phyloP scores from a whole-genome alignment of 768 basidiomycete species.

The Favolaschia claudopus region DNA sequence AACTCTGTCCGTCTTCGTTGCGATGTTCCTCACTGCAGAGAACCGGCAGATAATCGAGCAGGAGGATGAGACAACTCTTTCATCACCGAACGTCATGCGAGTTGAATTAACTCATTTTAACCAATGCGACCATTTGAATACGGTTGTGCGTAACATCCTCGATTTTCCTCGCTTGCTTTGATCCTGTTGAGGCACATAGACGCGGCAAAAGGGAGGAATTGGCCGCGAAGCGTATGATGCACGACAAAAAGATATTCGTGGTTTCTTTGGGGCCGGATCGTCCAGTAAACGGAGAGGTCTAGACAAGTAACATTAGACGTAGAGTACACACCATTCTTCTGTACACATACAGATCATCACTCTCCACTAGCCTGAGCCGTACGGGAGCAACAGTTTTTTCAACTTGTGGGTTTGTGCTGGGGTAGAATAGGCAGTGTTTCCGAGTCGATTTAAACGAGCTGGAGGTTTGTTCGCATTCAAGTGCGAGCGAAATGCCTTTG shows the following conservation, averaged over 20 bases:
- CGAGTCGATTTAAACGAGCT: constrained; percentile 69
- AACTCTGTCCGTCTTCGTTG: neutral
- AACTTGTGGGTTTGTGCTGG: constrained; percentile 69
- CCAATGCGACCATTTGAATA: constrained; percentile 59
- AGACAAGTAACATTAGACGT: too few relatives aligned
- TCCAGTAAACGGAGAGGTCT: constrained; percentile 1
- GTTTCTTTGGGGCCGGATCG: constrained; percentile 62
- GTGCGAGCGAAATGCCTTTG: constrained; percentile 75
- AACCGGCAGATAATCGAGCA: neutral
- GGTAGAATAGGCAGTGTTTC: constrained; percentile 71
- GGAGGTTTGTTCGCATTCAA: constrained; percentile 74
- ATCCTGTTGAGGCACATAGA: constrained; percentile 7
- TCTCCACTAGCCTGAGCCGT: constrained; percentile 50
- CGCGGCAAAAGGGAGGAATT: constrained; percentile 79
- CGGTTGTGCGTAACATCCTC: constrained; percentile 55
- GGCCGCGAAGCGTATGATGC: constrained; percentile 76
- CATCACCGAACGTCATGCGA: constrained; percentile 42
- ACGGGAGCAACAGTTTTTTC: constrained; percentile 73
- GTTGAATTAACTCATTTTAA: constrained; percentile 62
- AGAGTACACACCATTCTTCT: neutral
- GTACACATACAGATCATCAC: neutral
- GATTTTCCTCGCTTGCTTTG: neutral
- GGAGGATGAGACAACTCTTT: neutral
- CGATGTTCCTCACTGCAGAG: neutral
- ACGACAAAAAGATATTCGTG: constrained; percentile 76